Evolutionary conservation across 768 basidiomycete genomes (phyloP).

Genomic region (Hebeloma cylindrosporum): DNA sequence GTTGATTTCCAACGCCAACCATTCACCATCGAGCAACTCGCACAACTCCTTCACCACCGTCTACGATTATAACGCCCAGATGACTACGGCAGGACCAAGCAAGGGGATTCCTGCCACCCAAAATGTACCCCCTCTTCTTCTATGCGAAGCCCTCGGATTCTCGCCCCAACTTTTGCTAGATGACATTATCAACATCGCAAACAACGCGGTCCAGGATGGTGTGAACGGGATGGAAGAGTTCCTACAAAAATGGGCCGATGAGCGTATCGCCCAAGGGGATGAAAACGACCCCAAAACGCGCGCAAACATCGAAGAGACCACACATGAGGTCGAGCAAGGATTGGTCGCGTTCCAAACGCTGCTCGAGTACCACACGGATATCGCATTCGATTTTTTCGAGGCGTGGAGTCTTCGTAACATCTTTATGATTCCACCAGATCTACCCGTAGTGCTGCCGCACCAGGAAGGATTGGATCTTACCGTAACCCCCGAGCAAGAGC

Average conservation of each 20-base stretch:
- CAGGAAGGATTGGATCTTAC: slow-evolving; percentile 72
- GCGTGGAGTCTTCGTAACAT: slow-evolving; percentile 88
- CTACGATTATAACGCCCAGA: too few species aligned
- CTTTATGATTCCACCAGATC: slow-evolving; percentile 69
- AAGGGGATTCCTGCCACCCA: background rate
- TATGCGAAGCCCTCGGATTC: slow-evolving; percentile 79
- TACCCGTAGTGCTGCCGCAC: slow-evolving; percentile 74
- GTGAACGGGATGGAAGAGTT: slow-evolving; percentile 82
- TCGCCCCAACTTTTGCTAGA: slow-evolving; percentile 83
- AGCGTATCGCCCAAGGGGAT: slow-evolving; percentile 31
- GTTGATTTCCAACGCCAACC: too few species aligned
- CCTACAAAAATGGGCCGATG: slow-evolving; percentile 71
- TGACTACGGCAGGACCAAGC: too few species aligned
- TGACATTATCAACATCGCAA: slow-evolving; percentile 81
- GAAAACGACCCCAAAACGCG: slow-evolving; percentile 1
- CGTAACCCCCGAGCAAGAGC: slow-evolving; percentile 53
- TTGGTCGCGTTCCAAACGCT: slow-evolving; percentile 86
- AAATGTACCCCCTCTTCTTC: slow-evolving; percentile 45
- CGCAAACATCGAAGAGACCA: slow-evolving; percentile 53
- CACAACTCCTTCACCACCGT: too few species aligned
- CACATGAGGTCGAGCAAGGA: slow-evolving; percentile 75
- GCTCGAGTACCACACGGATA: slow-evolving; percentile 83
- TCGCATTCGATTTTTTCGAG: slow-evolving; percentile 91
- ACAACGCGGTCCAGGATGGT: slow-evolving; percentile 74
- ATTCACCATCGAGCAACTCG: too few species aligned